phyloP scores from a whole-genome alignment of 352 stramenopile genomes.

The Peronospora farinosa region DNA sequence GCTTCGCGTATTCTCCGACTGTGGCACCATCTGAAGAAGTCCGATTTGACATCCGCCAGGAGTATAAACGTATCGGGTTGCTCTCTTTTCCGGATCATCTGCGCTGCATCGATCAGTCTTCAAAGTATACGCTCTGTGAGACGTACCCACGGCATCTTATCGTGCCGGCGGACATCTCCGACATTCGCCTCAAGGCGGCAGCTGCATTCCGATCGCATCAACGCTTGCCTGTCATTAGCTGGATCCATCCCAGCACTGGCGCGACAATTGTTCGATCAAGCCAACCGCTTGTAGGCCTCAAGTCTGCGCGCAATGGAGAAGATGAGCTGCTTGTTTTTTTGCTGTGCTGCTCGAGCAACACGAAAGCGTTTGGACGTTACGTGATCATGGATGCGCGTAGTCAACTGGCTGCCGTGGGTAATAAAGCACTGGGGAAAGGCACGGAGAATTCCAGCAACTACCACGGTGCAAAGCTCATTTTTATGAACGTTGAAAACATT shows the following conservation, averaged over 20 bases:
- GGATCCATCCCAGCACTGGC: constrained; percentile 63
- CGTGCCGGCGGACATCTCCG: constrained; percentile 88
- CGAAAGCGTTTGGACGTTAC: constrained; percentile 45
- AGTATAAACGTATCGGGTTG: constrained; percentile 77
- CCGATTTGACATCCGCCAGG: constrained; percentile 67
- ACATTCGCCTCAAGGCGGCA: constrained; percentile 75
- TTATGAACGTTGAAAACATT: constrained; percentile 99
- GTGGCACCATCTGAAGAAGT: constrained; percentile 71
- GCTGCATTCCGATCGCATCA: constrained; percentile 66
- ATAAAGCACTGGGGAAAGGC: constrained; percentile 91
- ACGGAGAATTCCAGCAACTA: constrained; percentile 96
- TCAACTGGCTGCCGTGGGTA: constrained; percentile 78
- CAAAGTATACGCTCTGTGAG: constrained; percentile 83
- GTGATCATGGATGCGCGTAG: constrained; percentile 81
- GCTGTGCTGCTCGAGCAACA: constrained; percentile 56
- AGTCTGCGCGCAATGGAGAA: constrained; percentile 66
- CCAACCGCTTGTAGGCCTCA: constrained; percentile 74
- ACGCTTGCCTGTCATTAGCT: constrained; percentile 67
- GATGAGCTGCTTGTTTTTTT: constrained; percentile 72
- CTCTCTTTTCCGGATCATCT: constrained; percentile 53
- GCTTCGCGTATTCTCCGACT: constrained; percentile 66
- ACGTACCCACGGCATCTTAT: constrained; percentile 93
- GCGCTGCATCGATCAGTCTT: constrained; percentile 73
- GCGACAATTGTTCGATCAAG: constrained; percentile 79
- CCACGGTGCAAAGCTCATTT: constrained; percentile 88